Conservation (phyloP, 768 basidiomycete genomes). For the Pisolithus tinctorius region DNA sequence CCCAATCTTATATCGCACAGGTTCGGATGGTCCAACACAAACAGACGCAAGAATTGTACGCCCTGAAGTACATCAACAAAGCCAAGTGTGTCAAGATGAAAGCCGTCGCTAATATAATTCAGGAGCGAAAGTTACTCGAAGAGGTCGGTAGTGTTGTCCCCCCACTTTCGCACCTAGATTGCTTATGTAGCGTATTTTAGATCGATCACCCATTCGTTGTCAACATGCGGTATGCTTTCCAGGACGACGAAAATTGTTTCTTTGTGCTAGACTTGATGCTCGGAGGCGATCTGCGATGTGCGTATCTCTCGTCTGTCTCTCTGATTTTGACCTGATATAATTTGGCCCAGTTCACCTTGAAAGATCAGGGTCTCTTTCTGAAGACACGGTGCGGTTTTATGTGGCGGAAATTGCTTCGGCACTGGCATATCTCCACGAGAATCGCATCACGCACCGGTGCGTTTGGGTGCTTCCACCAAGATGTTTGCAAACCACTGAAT, state of each 20-base stretch:
- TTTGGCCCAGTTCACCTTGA: conserved; percentile 73
- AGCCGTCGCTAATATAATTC: conserved; percentile 94
- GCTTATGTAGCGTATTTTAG: conserved; percentile 33
- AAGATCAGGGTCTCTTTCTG: conserved; percentile 63
- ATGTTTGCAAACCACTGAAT: background rate
- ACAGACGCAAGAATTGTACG: conserved; percentile 92
- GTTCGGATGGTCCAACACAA: conserved; percentile 99
- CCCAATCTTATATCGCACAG: conserved; percentile 34
- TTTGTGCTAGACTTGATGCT: conserved; percentile 97
- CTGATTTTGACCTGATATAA: background rate
- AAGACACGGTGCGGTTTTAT: conserved; percentile 81
- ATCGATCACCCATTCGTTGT: conserved; percentile 95
- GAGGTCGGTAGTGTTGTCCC: conserved; percentile 50
- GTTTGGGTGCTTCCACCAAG: conserved; percentile 14
- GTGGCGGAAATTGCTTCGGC: conserved; percentile 87
- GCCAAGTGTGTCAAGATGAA: conserved; percentile 97
- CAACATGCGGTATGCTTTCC: conserved; percentile 93
- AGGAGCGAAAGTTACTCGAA: conserved; percentile 90
- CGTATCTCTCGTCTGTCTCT: conserved; percentile 22
- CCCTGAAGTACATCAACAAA: conserved; percentile 99
- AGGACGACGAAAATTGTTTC: conserved; percentile 98
- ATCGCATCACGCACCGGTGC: conserved; percentile 93
- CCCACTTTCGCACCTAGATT: background rate
- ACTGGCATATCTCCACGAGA: conserved; percentile 85
- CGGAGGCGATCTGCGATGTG: conserved; percentile 90